phyloP scores from a whole-genome alignment of 1,284 basidiomycete genomes.

The Ganoderma multipileum region DNA sequence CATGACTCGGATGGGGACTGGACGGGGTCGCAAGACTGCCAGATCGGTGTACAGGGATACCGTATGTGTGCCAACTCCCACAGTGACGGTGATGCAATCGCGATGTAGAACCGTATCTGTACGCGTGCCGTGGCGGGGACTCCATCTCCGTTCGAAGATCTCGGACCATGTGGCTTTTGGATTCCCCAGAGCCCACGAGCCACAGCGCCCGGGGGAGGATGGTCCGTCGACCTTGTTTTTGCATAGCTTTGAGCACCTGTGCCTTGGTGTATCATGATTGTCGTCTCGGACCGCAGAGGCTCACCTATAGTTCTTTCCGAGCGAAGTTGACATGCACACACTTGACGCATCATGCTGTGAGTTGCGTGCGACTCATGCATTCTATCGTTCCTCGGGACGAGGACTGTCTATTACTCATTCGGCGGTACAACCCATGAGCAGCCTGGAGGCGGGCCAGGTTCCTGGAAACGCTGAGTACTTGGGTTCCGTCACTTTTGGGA shows the following conservation, averaged over 20 bases:
- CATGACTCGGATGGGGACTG: background rate
- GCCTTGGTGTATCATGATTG: background rate
- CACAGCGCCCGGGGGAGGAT: background rate
- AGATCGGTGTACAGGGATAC: background rate
- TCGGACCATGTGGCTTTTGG: background rate
- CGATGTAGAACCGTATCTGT: background rate
- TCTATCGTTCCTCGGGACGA: background rate
- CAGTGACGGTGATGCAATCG: background rate
- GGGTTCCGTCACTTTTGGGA: background rate
- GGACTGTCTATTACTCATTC: background rate
- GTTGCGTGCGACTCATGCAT: background rate
- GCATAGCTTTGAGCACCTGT: background rate
- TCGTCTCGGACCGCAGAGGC: background rate
- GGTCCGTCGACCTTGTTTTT: background rate
- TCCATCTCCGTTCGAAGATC: background rate
- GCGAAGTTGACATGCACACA: background rate
- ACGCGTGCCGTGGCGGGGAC: background rate
- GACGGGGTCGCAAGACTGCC: background rate
- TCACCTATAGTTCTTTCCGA: background rate
- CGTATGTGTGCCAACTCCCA: too few relatives aligned
- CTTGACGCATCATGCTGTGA: background rate
- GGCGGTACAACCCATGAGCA: background rate
- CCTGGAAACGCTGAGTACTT: background rate
- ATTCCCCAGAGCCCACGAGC: background rate
- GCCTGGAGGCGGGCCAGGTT: constrained; percentile 1